Conservation (phyloP, 208 protist genomes). For the Acanthamoeba culbertsoni region DNA sequence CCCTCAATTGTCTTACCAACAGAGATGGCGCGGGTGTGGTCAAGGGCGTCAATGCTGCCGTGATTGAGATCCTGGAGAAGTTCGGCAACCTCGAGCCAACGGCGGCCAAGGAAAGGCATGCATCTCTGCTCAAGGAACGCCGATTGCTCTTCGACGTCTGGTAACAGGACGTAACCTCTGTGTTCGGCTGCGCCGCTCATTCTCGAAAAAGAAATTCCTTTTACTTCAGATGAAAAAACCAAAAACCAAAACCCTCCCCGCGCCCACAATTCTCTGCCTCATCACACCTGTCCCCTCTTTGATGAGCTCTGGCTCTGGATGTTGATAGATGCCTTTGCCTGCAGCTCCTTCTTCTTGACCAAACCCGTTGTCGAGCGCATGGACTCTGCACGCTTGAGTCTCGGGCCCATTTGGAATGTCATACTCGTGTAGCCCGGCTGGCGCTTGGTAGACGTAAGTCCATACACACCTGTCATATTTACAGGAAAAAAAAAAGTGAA, state of each 20-base stretch:
- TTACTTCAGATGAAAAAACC: too few species aligned
- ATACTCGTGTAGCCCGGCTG: background rate
- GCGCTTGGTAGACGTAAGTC: background rate
- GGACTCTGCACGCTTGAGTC: background rate
- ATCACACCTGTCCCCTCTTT: background rate
- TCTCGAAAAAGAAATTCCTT: too few species aligned
- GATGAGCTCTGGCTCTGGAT: background rate
- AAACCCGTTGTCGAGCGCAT: background rate
- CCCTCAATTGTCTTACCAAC: background rate
- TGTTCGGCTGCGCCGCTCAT: too few species aligned
- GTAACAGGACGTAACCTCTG: too few species aligned
- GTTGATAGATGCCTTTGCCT: background rate
- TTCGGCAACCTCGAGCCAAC: background rate
- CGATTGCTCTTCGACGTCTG: constrained; percentile 1
- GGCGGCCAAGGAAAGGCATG: constrained; percentile 5
- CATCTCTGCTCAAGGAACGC: background rate
- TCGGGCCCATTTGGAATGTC: background rate
- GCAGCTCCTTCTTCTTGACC: background rate
- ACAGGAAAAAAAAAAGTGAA: background rate
- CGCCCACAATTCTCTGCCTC: too few species aligned
- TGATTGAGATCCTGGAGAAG: background rate
- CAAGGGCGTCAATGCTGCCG: constrained; percentile 33
- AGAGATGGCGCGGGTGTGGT: background rate
- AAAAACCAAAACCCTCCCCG: too few species aligned
- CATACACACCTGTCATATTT: background rate